Conservation (phyloP, 2,329 filamentous ascomycete genomes). For the Paraphoma sp. region DNA sequence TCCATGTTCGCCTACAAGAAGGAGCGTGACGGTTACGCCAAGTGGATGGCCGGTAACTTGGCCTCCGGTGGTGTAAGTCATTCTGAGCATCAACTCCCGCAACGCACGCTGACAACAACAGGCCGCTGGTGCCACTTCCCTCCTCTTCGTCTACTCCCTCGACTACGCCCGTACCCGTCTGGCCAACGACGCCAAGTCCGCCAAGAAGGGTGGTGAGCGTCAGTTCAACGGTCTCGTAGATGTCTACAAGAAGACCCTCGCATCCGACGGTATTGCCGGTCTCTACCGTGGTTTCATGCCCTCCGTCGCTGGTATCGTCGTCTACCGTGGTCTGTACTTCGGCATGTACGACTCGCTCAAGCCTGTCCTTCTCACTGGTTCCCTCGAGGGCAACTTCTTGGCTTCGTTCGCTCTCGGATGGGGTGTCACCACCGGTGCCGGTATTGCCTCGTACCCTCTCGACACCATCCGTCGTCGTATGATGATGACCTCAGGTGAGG, state of each 20-base stretch:
- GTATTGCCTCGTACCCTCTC: constrained; percentile 99
- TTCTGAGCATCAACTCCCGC: background rate
- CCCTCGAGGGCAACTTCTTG: constrained; percentile 97
- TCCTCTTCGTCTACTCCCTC: constrained; percentile 99
- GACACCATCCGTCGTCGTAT: constrained; percentile 99
- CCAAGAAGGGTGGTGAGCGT: constrained; percentile 95
- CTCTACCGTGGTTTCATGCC: constrained; percentile 99
- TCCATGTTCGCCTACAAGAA: constrained; percentile 99
- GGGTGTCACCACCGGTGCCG: constrained; percentile 99
- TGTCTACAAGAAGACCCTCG: constrained; percentile 99
- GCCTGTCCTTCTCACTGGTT: constrained; percentile 91
- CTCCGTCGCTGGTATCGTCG: constrained; percentile 97
- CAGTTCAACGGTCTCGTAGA: constrained; percentile 99
- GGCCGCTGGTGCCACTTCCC: constrained; percentile 98
- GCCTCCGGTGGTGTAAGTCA: constrained; percentile 96
- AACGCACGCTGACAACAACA: constrained; percentile 46
- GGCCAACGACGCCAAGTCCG: constrained; percentile 99
- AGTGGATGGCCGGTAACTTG: constrained; percentile 99
- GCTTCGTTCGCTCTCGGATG: constrained; percentile 99
- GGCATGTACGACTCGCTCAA: constrained; percentile 99
- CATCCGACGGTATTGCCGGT: constrained; percentile 97
- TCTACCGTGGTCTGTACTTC: constrained; percentile 99
- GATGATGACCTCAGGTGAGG: constrained; percentile 98
- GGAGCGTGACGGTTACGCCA: constrained; percentile 95
- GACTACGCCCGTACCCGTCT: constrained; percentile 99